These are phyloP conservation scores for Acanthamoeba castellanii DNA, from an alignment of 208 protist species.

Conservation along the genomic window DNA sequence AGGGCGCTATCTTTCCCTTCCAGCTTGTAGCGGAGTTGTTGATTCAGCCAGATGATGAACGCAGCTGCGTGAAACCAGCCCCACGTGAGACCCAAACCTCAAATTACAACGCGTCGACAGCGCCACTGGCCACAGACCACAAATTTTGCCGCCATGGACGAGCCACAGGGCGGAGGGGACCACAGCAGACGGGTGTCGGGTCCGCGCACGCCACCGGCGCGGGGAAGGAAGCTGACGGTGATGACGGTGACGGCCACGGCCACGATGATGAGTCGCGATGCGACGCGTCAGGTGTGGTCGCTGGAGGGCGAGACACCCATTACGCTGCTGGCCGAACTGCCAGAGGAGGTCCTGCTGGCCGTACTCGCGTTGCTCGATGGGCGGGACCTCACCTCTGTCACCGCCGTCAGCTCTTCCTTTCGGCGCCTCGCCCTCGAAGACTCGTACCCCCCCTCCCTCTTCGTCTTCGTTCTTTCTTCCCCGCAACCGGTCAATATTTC, in stretches of 20 bases:
- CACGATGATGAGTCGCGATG: neutral
- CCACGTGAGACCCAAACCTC: too few species aligned
- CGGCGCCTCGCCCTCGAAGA: constrained; percentile 48
- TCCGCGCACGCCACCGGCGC: neutral
- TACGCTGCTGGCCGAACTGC: constrained; percentile 13
- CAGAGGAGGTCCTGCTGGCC: constrained; percentile 26
- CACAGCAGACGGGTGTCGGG: too few species aligned
- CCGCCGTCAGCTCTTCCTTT: neutral
- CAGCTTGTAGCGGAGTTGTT: too few species aligned
- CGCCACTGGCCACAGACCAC: neutral
- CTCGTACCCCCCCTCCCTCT: neutral
- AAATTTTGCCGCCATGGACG: too few species aligned
- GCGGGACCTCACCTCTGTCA: neutral
- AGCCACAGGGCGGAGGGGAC: too few species aligned
- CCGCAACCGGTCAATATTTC: neutral
- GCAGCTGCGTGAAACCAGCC: too few species aligned
- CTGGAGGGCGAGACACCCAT: neutral
- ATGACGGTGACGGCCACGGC: constrained; percentile 1
- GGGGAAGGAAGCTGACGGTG: neutral
- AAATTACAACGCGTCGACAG: too few species aligned
- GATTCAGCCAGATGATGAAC: neutral
- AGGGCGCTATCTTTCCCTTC: too few species aligned
- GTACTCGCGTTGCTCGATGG: neutral
- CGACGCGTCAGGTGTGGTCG: constrained; percentile 13
- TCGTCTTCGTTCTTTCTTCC: neutral